These are phyloP conservation scores for Magnolia changhungtana DNA, from an alignment of 164 flowering plant species.

Conservation along the genomic window DNA sequence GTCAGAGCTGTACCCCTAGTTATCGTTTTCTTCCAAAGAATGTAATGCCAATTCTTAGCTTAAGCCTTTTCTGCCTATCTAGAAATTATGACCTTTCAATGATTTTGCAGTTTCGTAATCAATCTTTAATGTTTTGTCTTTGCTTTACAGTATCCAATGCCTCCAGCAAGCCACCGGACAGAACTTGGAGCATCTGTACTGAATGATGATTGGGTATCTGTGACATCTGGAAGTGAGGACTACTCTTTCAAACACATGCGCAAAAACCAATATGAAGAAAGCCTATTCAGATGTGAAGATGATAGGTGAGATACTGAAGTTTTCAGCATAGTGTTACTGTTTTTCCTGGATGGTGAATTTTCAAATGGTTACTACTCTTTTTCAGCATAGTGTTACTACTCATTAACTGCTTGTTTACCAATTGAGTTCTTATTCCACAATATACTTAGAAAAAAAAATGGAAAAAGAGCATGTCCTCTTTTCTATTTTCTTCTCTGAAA, in stretches of 20 bases:
- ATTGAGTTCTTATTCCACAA: too few species aligned
- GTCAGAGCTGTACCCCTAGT: constrained; percentile 95
- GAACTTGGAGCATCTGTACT: constrained; percentile 77
- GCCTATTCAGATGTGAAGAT: constrained; percentile 96
- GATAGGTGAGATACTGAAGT: constrained; percentile 54
- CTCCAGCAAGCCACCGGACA: constrained; percentile 77
- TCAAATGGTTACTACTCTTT: too few species aligned
- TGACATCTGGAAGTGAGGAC: constrained; percentile 98
- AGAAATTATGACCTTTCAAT: neutral
- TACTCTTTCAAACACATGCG: constrained; percentile 99
- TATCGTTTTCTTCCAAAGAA: constrained; percentile 89
- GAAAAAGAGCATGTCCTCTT: too few species aligned
- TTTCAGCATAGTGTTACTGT: neutral
- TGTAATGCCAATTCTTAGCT: constrained; percentile 36
- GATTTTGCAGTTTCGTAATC: neutral
- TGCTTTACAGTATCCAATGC: constrained; percentile 70
- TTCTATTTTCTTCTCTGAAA: too few species aligned
- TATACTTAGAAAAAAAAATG: too few species aligned
- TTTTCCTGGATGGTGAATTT: neutral
- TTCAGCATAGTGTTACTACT: neutral
- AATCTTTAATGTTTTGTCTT: neutral
- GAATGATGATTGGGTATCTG: constrained; percentile 97
- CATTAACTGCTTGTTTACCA: neutral
- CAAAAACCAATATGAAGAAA: constrained; percentile 97
- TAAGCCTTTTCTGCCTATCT: neutral